Evolutionary conservation across 306 rosid genomes (phyloP).

Genomic region (Herpetospermum pedunculosum): DNA sequence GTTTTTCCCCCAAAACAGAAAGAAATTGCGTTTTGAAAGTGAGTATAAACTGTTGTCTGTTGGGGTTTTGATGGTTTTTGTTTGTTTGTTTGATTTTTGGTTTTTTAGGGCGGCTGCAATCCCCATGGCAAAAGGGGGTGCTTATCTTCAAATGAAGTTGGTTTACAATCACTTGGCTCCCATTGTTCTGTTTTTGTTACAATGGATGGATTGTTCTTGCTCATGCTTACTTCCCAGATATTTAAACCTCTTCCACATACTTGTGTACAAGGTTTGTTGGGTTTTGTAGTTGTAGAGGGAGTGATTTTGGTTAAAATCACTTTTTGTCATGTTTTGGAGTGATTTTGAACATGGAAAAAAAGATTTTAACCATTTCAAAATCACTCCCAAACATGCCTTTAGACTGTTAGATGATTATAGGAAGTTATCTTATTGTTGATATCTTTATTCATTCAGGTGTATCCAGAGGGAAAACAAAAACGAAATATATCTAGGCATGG

Average conservation of each 20-base stretch:
- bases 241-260: constrained; percentile 66
- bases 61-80: not conserved
- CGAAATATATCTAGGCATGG: constrained; percentile 52
- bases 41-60: not conserved
- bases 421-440: constrained; percentile 3
- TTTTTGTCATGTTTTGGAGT: too few relatives aligned
- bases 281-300: not conserved
- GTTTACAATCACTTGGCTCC: constrained; percentile 83
- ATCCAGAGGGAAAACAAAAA: constrained; percentile 51
- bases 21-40: not conserved
- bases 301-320: too few relatives aligned
- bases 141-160: constrained; percentile 82
- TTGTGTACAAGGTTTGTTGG: constrained; percentile 64
- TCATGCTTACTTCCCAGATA: constrained; percentile 66
- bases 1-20: constrained; percentile 7
- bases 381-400: too few relatives aligned
- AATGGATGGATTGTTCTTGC: constrained; percentile 91
- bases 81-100: constrained; percentile 17
- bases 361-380: too few relatives aligned
- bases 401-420: not conserved
- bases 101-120: constrained; percentile 78
- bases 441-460: constrained; percentile 36
- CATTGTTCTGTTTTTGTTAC: constrained; percentile 57
- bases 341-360: too few relatives aligned
- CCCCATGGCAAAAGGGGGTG: constrained; percentile 74